Conservation (phyloP, 2,329 filamentous ascomycete genomes). For the Fusarium sp. region DNA sequence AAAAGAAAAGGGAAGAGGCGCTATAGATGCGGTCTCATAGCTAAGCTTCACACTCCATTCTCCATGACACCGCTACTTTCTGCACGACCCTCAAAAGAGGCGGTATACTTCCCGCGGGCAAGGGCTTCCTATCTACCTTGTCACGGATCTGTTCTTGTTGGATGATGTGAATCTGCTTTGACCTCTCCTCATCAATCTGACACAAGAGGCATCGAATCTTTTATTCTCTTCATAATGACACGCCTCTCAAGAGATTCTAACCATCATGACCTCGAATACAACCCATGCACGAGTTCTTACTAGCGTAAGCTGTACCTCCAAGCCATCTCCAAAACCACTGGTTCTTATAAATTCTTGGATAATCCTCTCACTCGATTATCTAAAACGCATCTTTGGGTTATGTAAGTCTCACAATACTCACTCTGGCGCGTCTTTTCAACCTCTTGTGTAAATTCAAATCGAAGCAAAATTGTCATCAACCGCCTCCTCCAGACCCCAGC, state of each 20-base stretch:
- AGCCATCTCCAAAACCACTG: not conserved
- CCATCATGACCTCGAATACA: not conserved
- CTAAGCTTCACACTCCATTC: conserved; percentile 14
- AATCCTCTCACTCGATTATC: not conserved
- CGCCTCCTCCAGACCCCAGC: conserved; percentile 1
- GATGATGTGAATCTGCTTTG: not conserved
- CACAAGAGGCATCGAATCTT: not conserved
- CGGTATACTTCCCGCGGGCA: not conserved
- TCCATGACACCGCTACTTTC: conserved; percentile 28
- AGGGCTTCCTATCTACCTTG: not conserved
- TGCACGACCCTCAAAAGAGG: conserved; percentile 1
- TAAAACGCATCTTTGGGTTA: not conserved
- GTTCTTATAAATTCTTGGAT: not conserved
- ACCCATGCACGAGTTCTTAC: not conserved
- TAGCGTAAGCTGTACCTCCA: not conserved
- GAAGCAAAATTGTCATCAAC: not conserved
- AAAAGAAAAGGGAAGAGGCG: not conserved
- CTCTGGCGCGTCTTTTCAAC: not conserved
- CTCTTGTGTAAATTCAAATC: not conserved
- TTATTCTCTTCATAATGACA: not conserved
- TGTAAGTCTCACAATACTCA: not conserved
- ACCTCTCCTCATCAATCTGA: not conserved
- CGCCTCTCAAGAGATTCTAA: not conserved
- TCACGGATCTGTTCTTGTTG: not conserved
- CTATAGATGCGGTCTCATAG: not conserved